Conservation (phyloP, 441 rosid genomes). For the Hura crepitans region DNA sequence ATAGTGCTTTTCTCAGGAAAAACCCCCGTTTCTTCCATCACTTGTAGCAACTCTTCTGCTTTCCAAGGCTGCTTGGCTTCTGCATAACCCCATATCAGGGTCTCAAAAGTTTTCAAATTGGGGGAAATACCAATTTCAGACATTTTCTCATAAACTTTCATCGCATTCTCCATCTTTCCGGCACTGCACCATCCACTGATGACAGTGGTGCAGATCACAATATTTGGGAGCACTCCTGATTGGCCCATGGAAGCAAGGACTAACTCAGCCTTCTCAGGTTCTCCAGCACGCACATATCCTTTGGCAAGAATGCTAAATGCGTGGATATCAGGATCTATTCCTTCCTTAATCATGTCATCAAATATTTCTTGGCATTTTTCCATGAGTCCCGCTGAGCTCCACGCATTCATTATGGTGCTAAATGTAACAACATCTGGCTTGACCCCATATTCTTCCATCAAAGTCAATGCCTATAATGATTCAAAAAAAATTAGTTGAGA, state of each 20-base stretch:
- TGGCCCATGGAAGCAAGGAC: conserved; percentile 54
- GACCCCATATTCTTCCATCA: conserved; percentile 78
- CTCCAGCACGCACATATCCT: conserved; percentile 77
- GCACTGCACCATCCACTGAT: conserved; percentile 88
- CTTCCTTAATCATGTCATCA: conserved; percentile 64
- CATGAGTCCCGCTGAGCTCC: conserved; percentile 91
- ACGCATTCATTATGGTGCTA: conserved; percentile 91
- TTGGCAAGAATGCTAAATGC: conserved; percentile 83
- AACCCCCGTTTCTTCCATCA: conserved; percentile 64
- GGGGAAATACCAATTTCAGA: conserved; percentile 50
- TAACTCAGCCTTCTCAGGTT: conserved; percentile 67
- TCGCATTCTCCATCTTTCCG: conserved; percentile 75
- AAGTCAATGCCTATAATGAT: conserved; percentile 48
- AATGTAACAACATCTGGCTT: conserved; percentile 87
- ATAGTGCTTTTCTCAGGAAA: conserved; percentile 49
- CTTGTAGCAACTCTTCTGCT: conserved; percentile 66
- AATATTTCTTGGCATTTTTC: conserved; percentile 80
- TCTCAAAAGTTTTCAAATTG: conserved; percentile 76
- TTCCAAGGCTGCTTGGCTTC: conserved; percentile 85
- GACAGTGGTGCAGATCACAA: conserved; percentile 77
- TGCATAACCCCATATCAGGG: conserved; percentile 88
- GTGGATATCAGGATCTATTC: conserved; percentile 74
- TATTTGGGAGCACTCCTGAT: conserved; percentile 61
- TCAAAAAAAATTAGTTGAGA: not conserved
- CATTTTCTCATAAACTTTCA: conserved; percentile 60